Evolutionary conservation across 176 grass and related monocot genomes (phyloP), one percentile per base, ranked within the genome.

Genomic region (Juncus effusus): DNA sequence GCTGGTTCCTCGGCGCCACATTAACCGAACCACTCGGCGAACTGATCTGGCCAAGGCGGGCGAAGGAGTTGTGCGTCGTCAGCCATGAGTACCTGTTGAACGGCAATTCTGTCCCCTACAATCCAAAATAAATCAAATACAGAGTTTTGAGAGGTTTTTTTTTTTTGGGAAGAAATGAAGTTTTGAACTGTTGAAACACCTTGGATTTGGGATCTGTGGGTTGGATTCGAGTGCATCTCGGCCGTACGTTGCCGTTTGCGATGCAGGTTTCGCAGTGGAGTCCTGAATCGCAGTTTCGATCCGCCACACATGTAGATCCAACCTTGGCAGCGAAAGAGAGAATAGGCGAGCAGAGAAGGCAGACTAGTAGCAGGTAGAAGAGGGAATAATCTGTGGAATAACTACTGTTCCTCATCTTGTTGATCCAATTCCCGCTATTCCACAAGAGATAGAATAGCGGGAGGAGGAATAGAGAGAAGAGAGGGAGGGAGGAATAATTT

Each of bases 21-120:
- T 83, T 84, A 63, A 82, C 40, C 3, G 70, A 78, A 3, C 79
- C 87, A 3, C 70, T 86, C 58, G 42, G 62, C 36, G 93, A 91
- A 1, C 28, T 71, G 38, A 71, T 65, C 77, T 80, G 50, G 1
- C 88, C 88, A 7, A 97, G 82, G 52, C 82, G 71, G 16, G 94
- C 80, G 85, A 92, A 97, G 56, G 94, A 97, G 76, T 97, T 97
- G 85, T 97, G 94, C 11, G 88, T 89, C 63, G 94, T 97, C 40
- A 97, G 78, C 94, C 94, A 92, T 2, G 94, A 42, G 85, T 89
- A 97, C 47, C 94, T 72, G 80, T 97, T 97, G 70, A 92, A 97
- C 57, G 94, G 85, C 64, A 97, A 63, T 13, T 56, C 80, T n/a
- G 10, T 56, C 15, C 77, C 85, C 90, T 88, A 47, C 44, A 9